These are phyloP conservation scores for Hanseniaspora uvarum DNA, from an alignment of 1,139 yeast genomes.

Conservation along the genomic window DNA sequence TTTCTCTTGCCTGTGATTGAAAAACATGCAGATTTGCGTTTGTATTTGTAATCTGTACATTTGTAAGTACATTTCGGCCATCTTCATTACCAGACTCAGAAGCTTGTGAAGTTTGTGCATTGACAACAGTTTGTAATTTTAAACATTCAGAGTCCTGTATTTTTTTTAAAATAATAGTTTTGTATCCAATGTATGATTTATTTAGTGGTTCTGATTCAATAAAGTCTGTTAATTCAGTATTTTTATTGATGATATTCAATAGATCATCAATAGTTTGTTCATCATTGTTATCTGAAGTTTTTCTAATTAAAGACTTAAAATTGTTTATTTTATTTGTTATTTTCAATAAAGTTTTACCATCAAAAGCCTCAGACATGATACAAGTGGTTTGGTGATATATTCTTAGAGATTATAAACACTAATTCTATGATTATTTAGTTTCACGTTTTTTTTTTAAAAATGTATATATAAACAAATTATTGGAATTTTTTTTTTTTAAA, in stretches of 20 bases:
- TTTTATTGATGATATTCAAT: neutral
- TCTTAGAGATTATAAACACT: neutral
- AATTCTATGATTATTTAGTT: neutral
- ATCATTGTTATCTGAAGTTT: neutral
- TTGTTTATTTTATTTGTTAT: neutral
- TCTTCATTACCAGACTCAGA: neutral
- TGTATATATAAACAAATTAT: neutral
- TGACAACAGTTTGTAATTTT: neutral
- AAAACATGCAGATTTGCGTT: neutral
- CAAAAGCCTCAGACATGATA: neutral
- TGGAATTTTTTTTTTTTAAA: neutral
- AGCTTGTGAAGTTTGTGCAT: neutral
- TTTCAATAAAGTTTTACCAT: neutral
- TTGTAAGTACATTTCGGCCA: neutral
- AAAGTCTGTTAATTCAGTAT: neutral
- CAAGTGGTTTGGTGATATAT: neutral
- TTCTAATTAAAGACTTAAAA: conserved; percentile 2
- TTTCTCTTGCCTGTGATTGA: conserved; percentile 2
- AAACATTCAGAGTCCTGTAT: neutral
- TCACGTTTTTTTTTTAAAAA: neutral
- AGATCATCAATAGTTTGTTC: neutral
- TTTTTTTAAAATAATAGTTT: conserved; percentile 11
- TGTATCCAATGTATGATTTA: neutral
- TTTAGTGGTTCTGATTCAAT: neutral
- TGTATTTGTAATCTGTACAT: neutral